Conservation (phyloP, 257 asterid species). For the Nicotiana knightiana region DNA sequence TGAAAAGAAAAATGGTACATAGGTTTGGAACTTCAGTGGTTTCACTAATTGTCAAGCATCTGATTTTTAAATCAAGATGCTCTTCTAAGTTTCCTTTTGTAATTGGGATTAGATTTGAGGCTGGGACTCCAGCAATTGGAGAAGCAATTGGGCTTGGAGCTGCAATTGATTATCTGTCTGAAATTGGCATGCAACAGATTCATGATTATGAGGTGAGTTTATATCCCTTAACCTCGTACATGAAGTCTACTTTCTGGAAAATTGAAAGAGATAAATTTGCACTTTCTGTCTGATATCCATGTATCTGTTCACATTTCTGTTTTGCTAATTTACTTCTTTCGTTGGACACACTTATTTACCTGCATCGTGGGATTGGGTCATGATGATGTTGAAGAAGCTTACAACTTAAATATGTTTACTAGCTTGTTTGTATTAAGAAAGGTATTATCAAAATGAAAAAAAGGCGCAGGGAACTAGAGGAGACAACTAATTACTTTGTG, state of each 20-base stretch:
- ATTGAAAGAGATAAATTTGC: not conserved
- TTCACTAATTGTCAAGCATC: not conserved
- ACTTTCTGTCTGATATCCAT: not conserved
- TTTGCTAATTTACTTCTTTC: not conserved
- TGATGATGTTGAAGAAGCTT: not conserved
- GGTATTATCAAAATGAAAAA: not conserved
- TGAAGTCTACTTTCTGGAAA: not conserved
- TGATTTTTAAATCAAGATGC: not conserved
- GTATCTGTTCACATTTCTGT: not conserved
- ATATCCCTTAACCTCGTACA: not conserved
- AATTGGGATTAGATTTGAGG: constrained; percentile 68
- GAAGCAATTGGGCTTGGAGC: constrained; percentile 95
- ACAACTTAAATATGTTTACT: too few relatives aligned
- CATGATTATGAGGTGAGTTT: constrained; percentile 77
- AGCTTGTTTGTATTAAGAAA: too few relatives aligned
- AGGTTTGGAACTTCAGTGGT: not conserved
- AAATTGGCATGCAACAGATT: constrained; percentile 86
- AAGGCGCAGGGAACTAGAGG: not conserved
- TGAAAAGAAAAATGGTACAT: not conserved
- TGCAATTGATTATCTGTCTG: constrained; percentile 74
- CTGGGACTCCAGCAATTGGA: constrained; percentile 96
- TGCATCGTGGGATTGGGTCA: not conserved
- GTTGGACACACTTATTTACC: not conserved
- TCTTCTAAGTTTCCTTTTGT: not conserved
- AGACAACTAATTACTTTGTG: not conserved